A percentile compares a stretch with the other conserved stretches of the same genome.
Evolutionary conservation across 371 early-diverging fungal species (phyloP).

Genomic region (Rhizopus stolonifer): DNA sequence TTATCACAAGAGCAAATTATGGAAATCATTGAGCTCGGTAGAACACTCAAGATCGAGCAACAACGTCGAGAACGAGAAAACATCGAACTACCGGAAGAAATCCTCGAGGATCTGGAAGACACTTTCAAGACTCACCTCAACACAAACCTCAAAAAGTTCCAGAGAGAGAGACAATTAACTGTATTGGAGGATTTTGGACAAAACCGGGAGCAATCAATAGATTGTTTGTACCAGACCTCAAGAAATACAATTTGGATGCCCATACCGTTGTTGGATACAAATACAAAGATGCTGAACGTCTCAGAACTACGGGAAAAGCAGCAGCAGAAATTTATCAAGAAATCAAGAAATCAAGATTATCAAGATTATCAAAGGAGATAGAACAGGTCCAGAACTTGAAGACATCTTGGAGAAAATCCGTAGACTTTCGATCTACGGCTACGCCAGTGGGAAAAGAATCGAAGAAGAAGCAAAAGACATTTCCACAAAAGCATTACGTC

Average conservation of each 20-base stretch:
- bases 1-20: background rate
- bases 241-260: no score
- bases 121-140: background rate
- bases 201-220: background rate
- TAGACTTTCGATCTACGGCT: slow-evolving; percentile 4
- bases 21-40: background rate
- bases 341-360: no score
- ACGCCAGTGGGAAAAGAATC: slow-evolving; percentile 2
- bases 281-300: no score
- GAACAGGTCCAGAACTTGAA: background rate
- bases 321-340: slow-evolving; percentile 4
- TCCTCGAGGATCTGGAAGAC: no score
- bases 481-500: slow-evolving; percentile 1
- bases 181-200: background rate
- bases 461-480: slow-evolving; percentile 6
- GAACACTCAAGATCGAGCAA: no score
- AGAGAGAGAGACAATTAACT: background rate
- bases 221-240: background rate
- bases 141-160: background rate
- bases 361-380: background rate
- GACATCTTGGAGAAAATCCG: background rate
- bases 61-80: no score
- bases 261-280: no score
- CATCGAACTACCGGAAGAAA: no score
- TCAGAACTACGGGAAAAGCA: background rate